phyloP scores from a whole-genome alignment of 148 eudicot genomes.

The Heliamphora exappendiculata region DNA sequence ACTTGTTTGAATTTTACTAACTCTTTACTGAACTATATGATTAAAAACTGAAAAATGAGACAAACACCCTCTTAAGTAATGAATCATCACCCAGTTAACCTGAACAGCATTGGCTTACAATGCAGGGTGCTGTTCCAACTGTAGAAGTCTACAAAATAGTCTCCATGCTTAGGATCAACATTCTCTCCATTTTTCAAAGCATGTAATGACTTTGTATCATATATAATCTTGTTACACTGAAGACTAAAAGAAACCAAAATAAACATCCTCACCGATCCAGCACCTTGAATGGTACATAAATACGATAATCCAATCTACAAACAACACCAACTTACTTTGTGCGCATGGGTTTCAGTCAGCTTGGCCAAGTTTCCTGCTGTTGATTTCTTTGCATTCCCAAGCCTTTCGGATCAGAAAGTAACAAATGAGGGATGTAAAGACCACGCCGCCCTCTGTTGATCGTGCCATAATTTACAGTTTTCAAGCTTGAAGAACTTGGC shows the following conservation, averaged over 20 bases:
- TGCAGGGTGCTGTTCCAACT: too few relatives aligned
- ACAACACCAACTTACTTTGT: not conserved
- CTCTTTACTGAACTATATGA: too few relatives aligned
- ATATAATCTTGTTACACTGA: not conserved
- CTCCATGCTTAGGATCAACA: not conserved
- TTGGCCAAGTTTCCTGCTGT: not conserved
- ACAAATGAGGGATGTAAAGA: not conserved
- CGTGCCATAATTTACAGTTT: not conserved
- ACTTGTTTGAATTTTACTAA: too few relatives aligned
- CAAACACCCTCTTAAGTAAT: too few relatives aligned
- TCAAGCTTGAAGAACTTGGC: constrained; percentile 89
- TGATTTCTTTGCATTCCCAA: not conserved
- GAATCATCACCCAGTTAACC: too few relatives aligned
- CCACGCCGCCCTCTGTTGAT: not conserved
- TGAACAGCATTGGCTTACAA: too few relatives aligned
- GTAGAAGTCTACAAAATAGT: not conserved
- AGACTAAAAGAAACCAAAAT: not conserved
- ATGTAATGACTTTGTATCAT: not conserved
- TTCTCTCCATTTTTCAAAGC: not conserved
- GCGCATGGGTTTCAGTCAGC: not conserved
- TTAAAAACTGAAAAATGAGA: too few relatives aligned
- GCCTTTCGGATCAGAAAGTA: not conserved
- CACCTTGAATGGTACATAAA: not conserved
- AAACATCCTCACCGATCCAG: not conserved
- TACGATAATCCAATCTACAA: not conserved